Evolutionary conservation across 2,329 filamentous ascomycete genomes (phyloP), one percentile per base, ranked within the genome.

Genomic region (Rutstroemia sp.): DNA sequence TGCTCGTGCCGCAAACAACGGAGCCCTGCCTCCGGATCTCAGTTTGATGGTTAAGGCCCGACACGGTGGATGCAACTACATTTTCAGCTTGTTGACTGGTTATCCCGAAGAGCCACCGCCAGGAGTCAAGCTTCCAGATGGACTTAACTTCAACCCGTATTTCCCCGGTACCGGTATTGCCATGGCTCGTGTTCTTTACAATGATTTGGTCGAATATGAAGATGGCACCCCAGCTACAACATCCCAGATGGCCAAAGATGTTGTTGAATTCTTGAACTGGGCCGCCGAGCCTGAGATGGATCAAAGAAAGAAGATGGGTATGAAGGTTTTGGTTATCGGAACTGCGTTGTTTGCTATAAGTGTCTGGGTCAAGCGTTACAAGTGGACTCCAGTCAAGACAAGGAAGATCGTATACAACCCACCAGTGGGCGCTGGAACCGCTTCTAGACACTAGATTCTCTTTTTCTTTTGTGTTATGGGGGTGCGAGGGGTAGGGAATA

Each of bases 131-230:
- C 87, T 99, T 59, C 86, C 85, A 68, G 84, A 86, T 60, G 94
- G 94, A 70, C 86, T 99, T 76, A 96, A 97, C 86, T 99, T 99
- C 85, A 99, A 99, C 84, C 94, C 94, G 60, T 99, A 96, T 82
- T 99, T 99, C 86, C 94, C 94, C 57, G 94, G 94, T 72, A 97
- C 94, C 67, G 92, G 92, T 72, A 99, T 99, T 73, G 94, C 89
- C 69, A 99, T 99, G 94, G 92, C 87, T 68, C 92, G 94, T 84
- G 94, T 97, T 60, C 84, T 99, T 60, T 99, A 95, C 77, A 94
- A 99, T 67, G 94, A 90, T 63, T 79, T 99, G 57, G 94, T 99
- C 62, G 94, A 99, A 75, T 99, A 97, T 78, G 94, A 99, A 73
- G 94, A 99, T 66, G 91, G 83, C 62, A 99, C 94, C 44, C 89